phyloP scores from a whole-genome alignment of 2,329 filamentous ascomycete genomes.

The Septoria linicola region DNA sequence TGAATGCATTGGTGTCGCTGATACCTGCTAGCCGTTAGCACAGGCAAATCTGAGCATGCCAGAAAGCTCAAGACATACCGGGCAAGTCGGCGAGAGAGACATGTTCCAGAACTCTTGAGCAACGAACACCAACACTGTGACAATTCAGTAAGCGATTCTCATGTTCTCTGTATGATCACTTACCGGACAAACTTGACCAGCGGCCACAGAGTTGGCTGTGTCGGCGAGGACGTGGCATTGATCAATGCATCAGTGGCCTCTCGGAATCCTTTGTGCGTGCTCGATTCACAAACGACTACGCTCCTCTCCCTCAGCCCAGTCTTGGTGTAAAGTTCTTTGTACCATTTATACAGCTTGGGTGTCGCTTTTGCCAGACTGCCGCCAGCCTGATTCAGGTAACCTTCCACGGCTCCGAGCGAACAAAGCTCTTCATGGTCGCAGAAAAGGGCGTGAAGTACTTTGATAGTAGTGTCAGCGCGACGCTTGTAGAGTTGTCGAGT shows the following conservation, averaged over 20 bases:
- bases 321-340: not conserved
- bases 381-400: conserved; percentile 4
- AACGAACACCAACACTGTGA: conserved; percentile 10
- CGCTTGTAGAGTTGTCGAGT: conserved; percentile 8
- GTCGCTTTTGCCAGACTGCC: too few species aligned
- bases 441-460: conserved; percentile 23
- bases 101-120: conserved; percentile 10
- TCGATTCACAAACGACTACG: not conserved
- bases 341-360: not conserved
- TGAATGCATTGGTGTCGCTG: conserved; percentile 16
- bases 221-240: not conserved
- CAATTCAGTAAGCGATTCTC: not conserved
- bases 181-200: conserved; percentile 16
- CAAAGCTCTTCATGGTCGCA: conserved; percentile 15
- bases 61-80: conserved; percentile 14
- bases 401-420: not conserved
- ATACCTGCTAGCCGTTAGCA: conserved; percentile 10
- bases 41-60: not conserved
- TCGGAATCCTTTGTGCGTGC: not conserved
- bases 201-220: conserved; percentile 19
- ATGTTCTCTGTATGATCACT: not conserved
- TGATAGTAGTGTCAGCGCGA: conserved; percentile 13
- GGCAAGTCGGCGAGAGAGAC: conserved; percentile 21
- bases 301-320: not conserved
- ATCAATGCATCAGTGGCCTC: conserved; percentile 12